Evolutionary conservation across 768 basidiomycete genomes (phyloP), one percentile per base, ranked within the genome.

Genomic region (Tricholomella constricta): DNA sequence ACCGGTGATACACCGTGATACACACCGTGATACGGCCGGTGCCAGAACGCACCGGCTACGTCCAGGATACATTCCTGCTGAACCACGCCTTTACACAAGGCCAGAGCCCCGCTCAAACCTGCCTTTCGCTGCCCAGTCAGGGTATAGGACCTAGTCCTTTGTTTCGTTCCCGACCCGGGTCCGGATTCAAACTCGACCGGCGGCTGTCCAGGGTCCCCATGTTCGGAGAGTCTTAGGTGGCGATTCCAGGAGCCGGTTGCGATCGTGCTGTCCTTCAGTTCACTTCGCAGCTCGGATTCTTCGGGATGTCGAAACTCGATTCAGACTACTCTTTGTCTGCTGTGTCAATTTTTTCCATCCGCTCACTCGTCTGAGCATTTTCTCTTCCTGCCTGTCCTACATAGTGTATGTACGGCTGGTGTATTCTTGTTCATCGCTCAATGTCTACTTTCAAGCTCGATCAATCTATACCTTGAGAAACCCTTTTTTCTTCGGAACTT

Each of bases 281-380:
- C 79, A 83, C 81, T 85, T 84, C 79, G 83, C 79, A 76, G 82
- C 79, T 73, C 79, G 74, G 69, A 65, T 58, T 44, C 57, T 55
- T 53, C 45, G 15, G 15, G 53, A 56, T 65, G 51, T 55, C 59
- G 74, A 68, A 80, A 81, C 80, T 82, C 77, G 77, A 82, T 80
- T 82, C 80, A 79, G 80, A 81, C 79, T 81, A 80, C 75, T 81
- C 79, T 81, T 68, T 70, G 75, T 70, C 79, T 80, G 78, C 72
- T 69, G 72, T 59, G 60, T 19, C 34, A 59, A 55, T 57, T 61
- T 63, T 63, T 61, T 51, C 47, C 45, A 2, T 20, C 40, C 20
- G 52, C 55, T 57, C 60, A 57, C 60, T 62, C 38, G 55, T 52
- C 52, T 62, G 60, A 47, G 58, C 49, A 37, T 45, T 27, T 47